Evolutionary conservation across 2,329 filamentous ascomycete genomes (phyloP).

Genomic region (Scedosporium apiospermum): DNA sequence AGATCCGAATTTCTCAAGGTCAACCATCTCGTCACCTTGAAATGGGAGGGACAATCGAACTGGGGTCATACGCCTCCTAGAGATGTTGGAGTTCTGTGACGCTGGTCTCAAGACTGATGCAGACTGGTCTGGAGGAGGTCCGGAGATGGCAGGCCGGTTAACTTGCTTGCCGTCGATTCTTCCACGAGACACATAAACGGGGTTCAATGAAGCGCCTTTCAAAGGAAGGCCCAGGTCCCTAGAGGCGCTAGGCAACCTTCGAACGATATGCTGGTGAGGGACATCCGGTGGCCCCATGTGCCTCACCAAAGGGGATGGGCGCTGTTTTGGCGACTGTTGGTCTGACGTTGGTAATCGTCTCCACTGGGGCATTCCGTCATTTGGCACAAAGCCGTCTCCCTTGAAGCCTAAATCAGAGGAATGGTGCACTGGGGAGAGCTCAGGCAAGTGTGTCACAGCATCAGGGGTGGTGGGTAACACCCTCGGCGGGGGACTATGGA

Average conservation of each 20-base stretch:
- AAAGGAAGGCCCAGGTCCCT: neutral
- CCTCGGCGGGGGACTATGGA: neutral
- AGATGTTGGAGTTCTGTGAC: conserved; percentile 5
- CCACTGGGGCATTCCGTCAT: neutral
- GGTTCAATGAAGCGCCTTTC: neutral
- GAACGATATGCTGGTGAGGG: neutral
- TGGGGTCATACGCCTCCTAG: conserved; percentile 1
- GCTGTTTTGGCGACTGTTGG: neutral
- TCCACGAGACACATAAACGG: neutral
- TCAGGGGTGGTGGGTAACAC: neutral
- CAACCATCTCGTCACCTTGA: conserved; percentile 4
- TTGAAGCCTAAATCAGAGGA: neutral
- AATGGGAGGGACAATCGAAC: conserved; percentile 3
- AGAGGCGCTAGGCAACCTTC: neutral
- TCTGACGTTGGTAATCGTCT: neutral
- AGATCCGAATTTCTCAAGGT: conserved; percentile 4
- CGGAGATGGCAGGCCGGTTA: neutral
- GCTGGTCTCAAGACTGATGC: neutral
- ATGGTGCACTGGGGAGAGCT: neutral
- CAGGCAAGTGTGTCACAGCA: neutral
- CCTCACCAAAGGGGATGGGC: neutral
- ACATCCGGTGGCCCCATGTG: neutral
- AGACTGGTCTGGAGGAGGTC: neutral
- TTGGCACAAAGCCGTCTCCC: neutral
- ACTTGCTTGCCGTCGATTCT: neutral